Conservation (phyloP, 768 basidiomycete genomes). For the Kwoniella mangroviensis region DNA sequence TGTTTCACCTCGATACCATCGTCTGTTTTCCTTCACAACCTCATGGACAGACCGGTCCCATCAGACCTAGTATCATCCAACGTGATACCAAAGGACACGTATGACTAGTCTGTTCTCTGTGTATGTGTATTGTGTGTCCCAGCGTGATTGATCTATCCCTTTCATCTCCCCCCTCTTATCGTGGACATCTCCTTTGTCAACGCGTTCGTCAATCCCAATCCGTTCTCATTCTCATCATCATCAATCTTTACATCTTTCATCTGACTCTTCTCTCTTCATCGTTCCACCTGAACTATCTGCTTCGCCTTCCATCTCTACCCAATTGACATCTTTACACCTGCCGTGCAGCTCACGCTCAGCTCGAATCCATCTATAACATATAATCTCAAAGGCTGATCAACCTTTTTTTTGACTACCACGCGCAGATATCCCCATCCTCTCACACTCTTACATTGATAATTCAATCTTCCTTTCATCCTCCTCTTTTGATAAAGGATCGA, state of each 20-base stretch:
- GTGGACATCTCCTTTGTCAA: slow-evolving; percentile 5
- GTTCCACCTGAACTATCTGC: neutral
- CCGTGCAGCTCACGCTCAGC: slow-evolving; percentile 11
- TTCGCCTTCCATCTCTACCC: neutral
- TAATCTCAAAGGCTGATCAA: slow-evolving; percentile 1
- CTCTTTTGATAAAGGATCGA: slow-evolving; percentile 19
- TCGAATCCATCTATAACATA: neutral
- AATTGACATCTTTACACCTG: neutral
- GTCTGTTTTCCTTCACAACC: neutral
- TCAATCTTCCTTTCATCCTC: slow-evolving; percentile 9
- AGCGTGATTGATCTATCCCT: slow-evolving; percentile 1
- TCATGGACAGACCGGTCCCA: neutral
- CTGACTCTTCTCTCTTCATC: neutral
- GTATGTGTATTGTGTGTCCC: neutral
- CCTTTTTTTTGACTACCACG: neutral
- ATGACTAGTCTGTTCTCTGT: neutral
- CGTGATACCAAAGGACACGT: slow-evolving; percentile 4
- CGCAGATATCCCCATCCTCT: slow-evolving; percentile 18
- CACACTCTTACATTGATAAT: slow-evolving; percentile 3
- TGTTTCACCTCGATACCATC: slow-evolving; percentile 16
- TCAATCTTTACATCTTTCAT: neutral
- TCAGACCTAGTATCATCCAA: slow-evolving; percentile 2
- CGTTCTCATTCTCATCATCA: neutral
- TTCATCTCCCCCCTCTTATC: slow-evolving; percentile 7
- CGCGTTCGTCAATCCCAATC: slow-evolving; percentile 4